Percentiles rank a stretch among this genome's conserved stretches.
These are phyloP conservation scores for Ganoderma resinaceum DNA, from an alignment of 1,284 basidiomycete genomes.

Conservation along the genomic window DNA sequence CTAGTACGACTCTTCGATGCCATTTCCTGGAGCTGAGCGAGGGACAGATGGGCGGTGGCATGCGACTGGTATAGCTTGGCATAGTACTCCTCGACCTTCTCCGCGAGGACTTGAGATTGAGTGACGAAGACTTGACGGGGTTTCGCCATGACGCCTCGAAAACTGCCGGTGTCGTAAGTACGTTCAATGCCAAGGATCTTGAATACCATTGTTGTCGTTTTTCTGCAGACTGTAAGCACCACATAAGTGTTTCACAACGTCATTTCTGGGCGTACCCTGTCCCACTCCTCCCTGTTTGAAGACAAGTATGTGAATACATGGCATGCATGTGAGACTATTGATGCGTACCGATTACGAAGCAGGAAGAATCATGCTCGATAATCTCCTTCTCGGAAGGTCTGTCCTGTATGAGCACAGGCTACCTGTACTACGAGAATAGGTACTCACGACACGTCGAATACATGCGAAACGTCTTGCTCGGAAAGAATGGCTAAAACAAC, in stretches of 20 bases:
- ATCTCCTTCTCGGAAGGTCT: slow-evolving; percentile 68
- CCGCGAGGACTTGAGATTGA: slow-evolving; percentile 67
- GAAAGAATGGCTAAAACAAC: slow-evolving; percentile 50
- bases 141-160: slow-evolving; percentile 33
- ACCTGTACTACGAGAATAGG: neutral
- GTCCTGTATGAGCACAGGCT: neutral
- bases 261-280: slow-evolving; percentile 58
- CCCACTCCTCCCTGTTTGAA: slow-evolving; percentile 55
- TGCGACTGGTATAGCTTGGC: slow-evolving; percentile 57
- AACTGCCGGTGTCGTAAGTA: slow-evolving; percentile 46
- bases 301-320: neutral
- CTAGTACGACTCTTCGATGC: slow-evolving; percentile 19
- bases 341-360: slow-evolving; percentile 65
- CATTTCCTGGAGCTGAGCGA: slow-evolving; percentile 43
- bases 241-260: neutral
- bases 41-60: slow-evolving; percentile 46
- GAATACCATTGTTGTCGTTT: slow-evolving; percentile 79
- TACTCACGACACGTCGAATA: slow-evolving; percentile 64
- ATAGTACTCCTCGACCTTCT: slow-evolving; percentile 73
- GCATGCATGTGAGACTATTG: too few relatives aligned
- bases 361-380: slow-evolving; percentile 65
- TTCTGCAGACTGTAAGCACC: slow-evolving; percentile 46
- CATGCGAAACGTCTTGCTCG: slow-evolving; percentile 53
- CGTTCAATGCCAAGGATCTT: slow-evolving; percentile 74
- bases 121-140: slow-evolving; percentile 78